Conservation (phyloP, 257 asterid species). For the Marsdenia floribunda region DNA sequence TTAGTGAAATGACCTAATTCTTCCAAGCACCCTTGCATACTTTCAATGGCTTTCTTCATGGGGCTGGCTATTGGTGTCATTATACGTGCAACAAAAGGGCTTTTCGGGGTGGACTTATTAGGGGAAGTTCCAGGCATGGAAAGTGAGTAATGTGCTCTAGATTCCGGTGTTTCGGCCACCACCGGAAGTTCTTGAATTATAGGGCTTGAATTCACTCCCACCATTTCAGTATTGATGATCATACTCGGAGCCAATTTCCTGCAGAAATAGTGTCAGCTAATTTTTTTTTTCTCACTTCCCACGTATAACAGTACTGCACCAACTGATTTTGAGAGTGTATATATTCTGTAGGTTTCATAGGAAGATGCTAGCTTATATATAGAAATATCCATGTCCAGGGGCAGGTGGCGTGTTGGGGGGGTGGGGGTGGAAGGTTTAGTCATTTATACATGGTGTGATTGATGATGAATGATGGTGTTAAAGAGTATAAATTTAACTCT, state of each 20-base stretch:
- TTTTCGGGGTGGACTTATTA: constrained; percentile 20
- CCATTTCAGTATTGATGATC: constrained; percentile 17
- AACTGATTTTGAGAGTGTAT: too few species aligned
- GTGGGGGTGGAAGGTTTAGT: accelerated
- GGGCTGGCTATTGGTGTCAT: constrained; percentile 73
- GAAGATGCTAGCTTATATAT: neutral
- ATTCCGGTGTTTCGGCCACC: neutral
- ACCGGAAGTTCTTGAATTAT: neutral
- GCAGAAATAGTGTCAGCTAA: neutral
- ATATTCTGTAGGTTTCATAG: neutral
- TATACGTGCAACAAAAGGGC: constrained; percentile 49
- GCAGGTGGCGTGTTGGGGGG: too few species aligned
- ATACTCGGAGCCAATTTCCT: constrained; percentile 3
- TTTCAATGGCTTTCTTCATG: constrained; percentile 47
- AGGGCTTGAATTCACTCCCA: constrained; percentile 26
- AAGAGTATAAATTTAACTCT: too few species aligned
- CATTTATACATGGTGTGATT: too few species aligned
- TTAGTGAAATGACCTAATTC: constrained; percentile 69
- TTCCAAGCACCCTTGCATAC: constrained; percentile 52
- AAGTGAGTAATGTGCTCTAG: neutral
- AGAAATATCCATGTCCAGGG: too few species aligned
- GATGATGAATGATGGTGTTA: too few species aligned
- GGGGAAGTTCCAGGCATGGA: constrained; percentile 7
- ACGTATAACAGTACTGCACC: too few species aligned
- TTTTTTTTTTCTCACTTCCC: neutral